phyloP scores from a whole-genome alignment of 768 basidiomycete genomes.

The Saitozyma sp. region DNA sequence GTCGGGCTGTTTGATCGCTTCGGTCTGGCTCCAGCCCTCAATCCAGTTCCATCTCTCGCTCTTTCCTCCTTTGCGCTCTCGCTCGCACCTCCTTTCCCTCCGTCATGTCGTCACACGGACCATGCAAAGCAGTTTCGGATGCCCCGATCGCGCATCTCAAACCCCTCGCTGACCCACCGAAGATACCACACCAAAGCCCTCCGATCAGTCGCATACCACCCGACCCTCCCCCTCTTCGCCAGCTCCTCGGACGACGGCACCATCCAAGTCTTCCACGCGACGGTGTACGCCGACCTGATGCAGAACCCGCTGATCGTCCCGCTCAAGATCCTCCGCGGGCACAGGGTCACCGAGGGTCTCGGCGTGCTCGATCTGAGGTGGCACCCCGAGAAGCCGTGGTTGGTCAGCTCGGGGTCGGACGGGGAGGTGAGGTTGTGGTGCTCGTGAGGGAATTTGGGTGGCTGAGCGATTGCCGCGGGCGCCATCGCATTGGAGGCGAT shows the following conservation, averaged over 20 bases:
- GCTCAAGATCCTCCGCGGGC: conserved; percentile 92
- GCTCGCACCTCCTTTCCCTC: too few species aligned
- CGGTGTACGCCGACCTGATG: conserved; percentile 92
- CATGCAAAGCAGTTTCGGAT: not conserved
- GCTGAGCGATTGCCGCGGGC: not conserved
- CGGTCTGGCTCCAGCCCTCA: not conserved
- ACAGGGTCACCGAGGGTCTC: conserved; percentile 76
- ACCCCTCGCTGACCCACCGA: not conserved
- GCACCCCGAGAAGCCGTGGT: conserved; percentile 88
- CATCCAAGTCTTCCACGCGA: conserved; percentile 93
- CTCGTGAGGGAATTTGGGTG: conserved; percentile 35
- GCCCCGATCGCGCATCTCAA: not conserved
- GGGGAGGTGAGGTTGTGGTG: conserved; percentile 81
- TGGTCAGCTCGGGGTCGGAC: conserved; percentile 88
- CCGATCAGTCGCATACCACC: conserved; percentile 89
- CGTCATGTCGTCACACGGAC: too few species aligned
- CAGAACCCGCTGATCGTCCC: conserved; percentile 97
- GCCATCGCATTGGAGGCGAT: too few species aligned
- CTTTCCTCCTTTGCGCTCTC: too few species aligned
- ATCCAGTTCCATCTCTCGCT: conserved; percentile 1
- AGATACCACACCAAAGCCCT: conserved; percentile 95
- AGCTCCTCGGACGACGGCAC: conserved; percentile 96
- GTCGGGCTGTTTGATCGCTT: conserved; percentile 26
- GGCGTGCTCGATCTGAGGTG: conserved; percentile 90
- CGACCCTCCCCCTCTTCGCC: conserved; percentile 90